Conservation (phyloP, 805 yeast genomes). For the Candida germanica region DNA sequence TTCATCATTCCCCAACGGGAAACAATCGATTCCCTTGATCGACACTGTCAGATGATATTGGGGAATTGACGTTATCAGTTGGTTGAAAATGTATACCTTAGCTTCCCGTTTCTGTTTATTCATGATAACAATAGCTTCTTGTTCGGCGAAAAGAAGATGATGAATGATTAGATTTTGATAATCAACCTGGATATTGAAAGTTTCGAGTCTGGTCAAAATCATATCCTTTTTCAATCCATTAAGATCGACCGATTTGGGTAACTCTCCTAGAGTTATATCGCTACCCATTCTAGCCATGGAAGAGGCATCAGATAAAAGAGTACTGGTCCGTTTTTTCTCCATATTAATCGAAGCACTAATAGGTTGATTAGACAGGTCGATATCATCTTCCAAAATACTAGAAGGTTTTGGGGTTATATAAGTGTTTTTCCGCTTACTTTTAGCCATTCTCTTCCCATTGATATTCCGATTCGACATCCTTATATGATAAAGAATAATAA, state of each 20-base stretch:
- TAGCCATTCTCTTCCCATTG: constrained; percentile 13
- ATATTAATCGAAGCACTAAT: constrained; percentile 29
- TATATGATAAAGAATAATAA: constrained; percentile 54
- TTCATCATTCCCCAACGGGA: constrained; percentile 26
- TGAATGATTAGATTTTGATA: constrained; percentile 31
- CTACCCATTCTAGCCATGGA: constrained; percentile 46
- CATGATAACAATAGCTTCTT: constrained; percentile 60
- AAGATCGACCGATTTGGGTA: constrained; percentile 26
- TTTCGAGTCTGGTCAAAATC: constrained; percentile 60
- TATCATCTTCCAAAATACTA: constrained; percentile 37
- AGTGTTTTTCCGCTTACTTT: constrained; percentile 20
- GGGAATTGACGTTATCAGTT: constrained; percentile 28
- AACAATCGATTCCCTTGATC: constrained; percentile 34
- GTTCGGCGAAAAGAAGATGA: constrained; percentile 45
- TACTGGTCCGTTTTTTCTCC: constrained; percentile 44
- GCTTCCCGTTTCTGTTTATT: constrained; percentile 42
- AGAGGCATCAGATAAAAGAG: constrained; percentile 40
- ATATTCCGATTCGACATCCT: constrained; percentile 30
- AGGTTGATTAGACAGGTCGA: constrained; percentile 1
- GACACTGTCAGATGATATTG: constrained; percentile 30
- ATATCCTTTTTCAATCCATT: constrained; percentile 57
- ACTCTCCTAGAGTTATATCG: constrained; percentile 28
- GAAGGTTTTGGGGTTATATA: constrained; percentile 42
- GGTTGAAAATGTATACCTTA: constrained; percentile 49
- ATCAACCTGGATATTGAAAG: constrained; percentile 32